Evolutionary conservation across 1,139 yeast species (phyloP), one percentile per base, ranked within the genome.

Genomic region (Kodamaea plutei): DNA sequence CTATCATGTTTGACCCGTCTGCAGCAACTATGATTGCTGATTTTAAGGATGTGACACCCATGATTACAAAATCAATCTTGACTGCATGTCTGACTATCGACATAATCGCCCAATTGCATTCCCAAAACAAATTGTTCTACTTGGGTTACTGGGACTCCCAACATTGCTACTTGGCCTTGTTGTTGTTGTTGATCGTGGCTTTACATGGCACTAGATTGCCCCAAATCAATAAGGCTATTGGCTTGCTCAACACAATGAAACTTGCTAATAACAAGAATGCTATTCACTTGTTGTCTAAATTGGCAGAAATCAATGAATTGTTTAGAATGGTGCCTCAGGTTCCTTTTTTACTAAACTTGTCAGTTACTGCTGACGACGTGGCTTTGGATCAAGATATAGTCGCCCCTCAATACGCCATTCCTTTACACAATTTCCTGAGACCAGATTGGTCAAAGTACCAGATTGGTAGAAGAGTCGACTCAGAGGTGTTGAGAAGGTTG

Each of bases 131-230:
- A 39, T 46, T 71, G 15, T 70, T 71, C 23, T 52, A 60, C 11
- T 58, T 65, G 35, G 79, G 77, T 8, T 72, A 66, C 44, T 72
- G 75, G 72, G 78, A 73, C 45, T 61, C 71, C 21, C 73, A 72
- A 42, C 72, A 70, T 46, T 50, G 73, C 30, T 72, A 62, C 41
- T 58, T 68, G 7, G 65, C 78, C 0, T 41, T 70, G 9, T 44
- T 69, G 22, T 53, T 69, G 12, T 50, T 70, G 19, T 49, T 68
- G 18, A 61, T 72, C 51, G 58, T 67, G 2, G 51, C 56, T n/a
- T 39, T 53, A n/a, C 50, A 54, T 10, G 64, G 60, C n/a, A 41
- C 45, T 8, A 31, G 43, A n/a, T 56, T 52, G 27, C 44, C 52
- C 4, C 56, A 60, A 18, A 45, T 66, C 9, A 44, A 52, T 30